Conservation (phyloP, 2,329 filamentous ascomycete genomes). For the Tolypocladium inflatum region DNA sequence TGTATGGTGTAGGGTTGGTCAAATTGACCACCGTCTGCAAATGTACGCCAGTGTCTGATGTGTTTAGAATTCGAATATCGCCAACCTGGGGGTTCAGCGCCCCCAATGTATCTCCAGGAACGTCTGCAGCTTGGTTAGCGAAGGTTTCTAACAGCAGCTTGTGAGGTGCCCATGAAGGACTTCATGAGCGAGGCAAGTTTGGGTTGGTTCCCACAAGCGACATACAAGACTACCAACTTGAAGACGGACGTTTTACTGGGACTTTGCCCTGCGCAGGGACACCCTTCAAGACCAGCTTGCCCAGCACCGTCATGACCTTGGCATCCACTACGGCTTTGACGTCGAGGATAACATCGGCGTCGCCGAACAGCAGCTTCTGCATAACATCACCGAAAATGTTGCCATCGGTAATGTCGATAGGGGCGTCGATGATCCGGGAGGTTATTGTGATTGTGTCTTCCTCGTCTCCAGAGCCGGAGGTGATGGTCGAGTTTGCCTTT, state of each 20-base stretch:
- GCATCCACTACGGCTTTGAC: constrained; percentile 78
- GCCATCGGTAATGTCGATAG: constrained; percentile 72
- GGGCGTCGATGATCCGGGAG: constrained; percentile 68
- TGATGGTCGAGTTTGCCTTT: constrained; percentile 66
- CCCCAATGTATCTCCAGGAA: constrained; percentile 42
- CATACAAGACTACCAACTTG: constrained; percentile 18
- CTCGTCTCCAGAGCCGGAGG: constrained; percentile 44
- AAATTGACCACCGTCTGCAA: constrained; percentile 68
- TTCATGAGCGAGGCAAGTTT: background rate
- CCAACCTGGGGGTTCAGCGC: constrained; percentile 54
- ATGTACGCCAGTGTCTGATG: constrained; percentile 59
- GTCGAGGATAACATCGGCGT: constrained; percentile 57
- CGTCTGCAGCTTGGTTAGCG: constrained; percentile 39
- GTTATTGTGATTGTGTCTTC: constrained; percentile 61
- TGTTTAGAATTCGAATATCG: constrained; percentile 63
- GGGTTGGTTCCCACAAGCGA: constrained; percentile 1
- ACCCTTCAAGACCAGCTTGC: constrained; percentile 68
- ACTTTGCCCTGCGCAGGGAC: constrained; percentile 81
- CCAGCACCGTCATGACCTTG: constrained; percentile 71
- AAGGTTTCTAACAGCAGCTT: constrained; percentile 5
- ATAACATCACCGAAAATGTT: constrained; percentile 73
- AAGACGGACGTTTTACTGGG: constrained; percentile 84
- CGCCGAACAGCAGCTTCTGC: constrained; percentile 70
- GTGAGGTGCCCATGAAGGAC: constrained; percentile 8
- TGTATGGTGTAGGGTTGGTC: constrained; percentile 84